Base-by-base conservation (phyloP, 441 rosid species). In the Dalechampia spathulata region DNA sequence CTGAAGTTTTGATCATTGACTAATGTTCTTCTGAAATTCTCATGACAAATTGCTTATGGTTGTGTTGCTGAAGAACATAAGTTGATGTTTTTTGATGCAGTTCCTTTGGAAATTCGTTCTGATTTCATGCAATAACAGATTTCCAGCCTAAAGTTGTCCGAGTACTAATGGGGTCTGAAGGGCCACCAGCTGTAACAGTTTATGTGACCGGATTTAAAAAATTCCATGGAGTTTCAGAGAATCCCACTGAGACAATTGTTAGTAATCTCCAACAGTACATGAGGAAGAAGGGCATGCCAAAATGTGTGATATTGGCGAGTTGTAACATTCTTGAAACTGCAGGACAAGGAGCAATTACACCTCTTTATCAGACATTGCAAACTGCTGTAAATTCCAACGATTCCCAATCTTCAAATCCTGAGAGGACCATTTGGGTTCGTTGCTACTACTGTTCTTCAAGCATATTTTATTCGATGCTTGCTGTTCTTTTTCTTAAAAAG, bases 201-300 rank as follows among this genome's bases (percentile, higher is more conserved):
- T 80, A 89, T 49, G 77, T 86, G 67, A 92, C 97, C 0, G 96
- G 99, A 14, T 92, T 92, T 72, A 89, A 92, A 77, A 92, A 85
- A 73, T 89, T 92, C 70, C 97, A 87, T 78, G 97, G 99, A 62
- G 99, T 89, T 65, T 72, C 96, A 20, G 99, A 85, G 71, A 93
- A 93, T 71, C 99, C 96, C 19, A 89, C 96, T 0, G 97, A 92
- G 76, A 80, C 78, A 49, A 76, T 87, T 62, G 95, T 79, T 23
- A 67, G 60, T 60, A 85, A 83, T 64, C 64, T 92, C 51, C 75
- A 71, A 71, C 95, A 89, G 43, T 87, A 82, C 58, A 67, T 74
- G 72, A 70, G 72, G 51, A 92, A 82, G 78, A 83, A 72, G 58
- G 78, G 86, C 67, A 48, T 77, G 57, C 88, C 96, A 0, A 83